Evolutionary conservation across 1,139 yeast species (phyloP).

Genomic region (Scheffersomyces parashehatae): DNA sequence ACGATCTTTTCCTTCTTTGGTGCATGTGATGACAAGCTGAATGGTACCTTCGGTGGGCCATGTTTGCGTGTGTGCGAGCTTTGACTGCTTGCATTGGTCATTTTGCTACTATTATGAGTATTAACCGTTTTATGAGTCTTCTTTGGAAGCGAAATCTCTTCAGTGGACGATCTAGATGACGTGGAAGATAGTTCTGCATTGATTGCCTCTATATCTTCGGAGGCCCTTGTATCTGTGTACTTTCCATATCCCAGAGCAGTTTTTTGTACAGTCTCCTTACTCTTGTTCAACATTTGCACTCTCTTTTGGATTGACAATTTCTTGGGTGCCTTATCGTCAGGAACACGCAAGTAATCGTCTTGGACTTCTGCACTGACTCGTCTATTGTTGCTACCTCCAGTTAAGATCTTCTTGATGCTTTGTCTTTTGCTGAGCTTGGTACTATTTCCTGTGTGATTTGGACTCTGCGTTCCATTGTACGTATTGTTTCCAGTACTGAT

Average conservation of each 20-base stretch:
- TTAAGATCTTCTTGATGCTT: constrained; percentile 44
- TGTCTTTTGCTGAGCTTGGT: constrained; percentile 30
- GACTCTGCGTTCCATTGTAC: constrained; percentile 11
- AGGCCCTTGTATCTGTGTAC: constrained; percentile 52
- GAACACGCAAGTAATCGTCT: constrained; percentile 1
- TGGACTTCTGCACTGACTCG: constrained; percentile 14
- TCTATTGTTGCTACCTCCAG: constrained; percentile 33
- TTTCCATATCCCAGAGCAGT: constrained; percentile 80
- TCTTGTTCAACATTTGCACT: constrained; percentile 58
- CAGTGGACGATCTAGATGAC: constrained; percentile 8
- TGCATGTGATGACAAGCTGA: constrained; percentile 21
- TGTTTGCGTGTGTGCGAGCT: not conserved
- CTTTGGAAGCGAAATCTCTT: constrained; percentile 4
- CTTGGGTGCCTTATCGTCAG: constrained; percentile 16
- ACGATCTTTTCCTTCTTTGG: too few relatives aligned
- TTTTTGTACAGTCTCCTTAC: constrained; percentile 44
- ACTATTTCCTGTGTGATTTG: constrained; percentile 7
- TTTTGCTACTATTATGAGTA: not conserved
- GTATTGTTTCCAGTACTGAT: constrained; percentile 41
- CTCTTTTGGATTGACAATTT: constrained; percentile 63
- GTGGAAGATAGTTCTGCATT: constrained; percentile 17
- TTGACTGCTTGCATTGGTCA: too few relatives aligned
- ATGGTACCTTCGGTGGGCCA: constrained; percentile 37
- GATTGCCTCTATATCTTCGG: constrained; percentile 43
- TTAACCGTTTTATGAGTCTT: not conserved